These are phyloP conservation scores for Psophocarpus tetragonolobus DNA, from an alignment of 306 rosid species.

Conservation along the genomic window DNA sequence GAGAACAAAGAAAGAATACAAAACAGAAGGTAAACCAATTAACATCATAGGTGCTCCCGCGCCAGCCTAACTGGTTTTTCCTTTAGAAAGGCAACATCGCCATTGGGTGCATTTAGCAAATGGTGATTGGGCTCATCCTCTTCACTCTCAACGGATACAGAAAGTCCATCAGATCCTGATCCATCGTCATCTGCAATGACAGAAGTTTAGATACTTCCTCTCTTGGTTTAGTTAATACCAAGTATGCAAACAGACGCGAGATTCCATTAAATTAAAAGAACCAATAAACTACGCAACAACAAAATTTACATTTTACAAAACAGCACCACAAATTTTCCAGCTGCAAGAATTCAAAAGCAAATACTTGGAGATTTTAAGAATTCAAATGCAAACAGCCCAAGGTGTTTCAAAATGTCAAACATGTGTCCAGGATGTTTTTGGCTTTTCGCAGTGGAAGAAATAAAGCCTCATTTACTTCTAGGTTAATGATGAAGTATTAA, in stretches of 20 bases:
- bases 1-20: slow-evolving; percentile 36
- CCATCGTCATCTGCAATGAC: slow-evolving; percentile 70
- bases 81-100: slow-evolving; percentile 69
- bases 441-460: background rate
- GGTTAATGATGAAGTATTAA: background rate
- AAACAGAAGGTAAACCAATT: slow-evolving; percentile 11
- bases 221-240: slow-evolving; percentile 11
- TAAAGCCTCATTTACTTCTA: background rate
- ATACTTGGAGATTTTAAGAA: slow-evolving; percentile 9
- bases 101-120: slow-evolving; percentile 53
- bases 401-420: slow-evolving; percentile 6
- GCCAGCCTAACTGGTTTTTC: slow-evolving; percentile 75
- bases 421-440: background rate
- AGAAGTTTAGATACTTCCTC: slow-evolving; percentile 4
- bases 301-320: slow-evolving; percentile 6
- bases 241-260: background rate
- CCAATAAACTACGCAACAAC: slow-evolving; percentile 10
- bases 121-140: slow-evolving; percentile 69
- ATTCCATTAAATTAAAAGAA: background rate
- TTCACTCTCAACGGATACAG: slow-evolving; percentile 57
- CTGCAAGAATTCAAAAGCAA: background rate
- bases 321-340: background rate
- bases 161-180: slow-evolving; percentile 63
- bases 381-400: too few species aligned
- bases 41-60: slow-evolving; percentile 58